Percentiles rank a stretch among this genome's conserved stretches.
Conservation (phyloP, 2,329 filamentous ascomycete genomes). For the Cytospora piceae region DNA sequence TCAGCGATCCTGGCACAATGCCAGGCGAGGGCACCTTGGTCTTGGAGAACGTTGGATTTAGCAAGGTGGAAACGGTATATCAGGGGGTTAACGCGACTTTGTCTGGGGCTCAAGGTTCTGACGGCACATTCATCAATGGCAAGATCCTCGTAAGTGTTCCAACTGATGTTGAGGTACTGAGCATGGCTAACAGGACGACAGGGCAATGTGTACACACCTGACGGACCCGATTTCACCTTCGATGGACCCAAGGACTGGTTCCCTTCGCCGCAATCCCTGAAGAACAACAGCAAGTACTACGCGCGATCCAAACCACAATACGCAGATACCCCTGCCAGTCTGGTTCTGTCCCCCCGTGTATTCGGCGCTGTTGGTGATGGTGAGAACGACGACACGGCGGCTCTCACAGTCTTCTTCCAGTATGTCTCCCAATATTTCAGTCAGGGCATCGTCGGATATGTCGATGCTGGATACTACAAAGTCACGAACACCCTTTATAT, state of each 20-base stretch:
- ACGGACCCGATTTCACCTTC: constrained; percentile 52
- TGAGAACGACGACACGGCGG: constrained; percentile 61
- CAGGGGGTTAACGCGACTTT: constrained; percentile 45
- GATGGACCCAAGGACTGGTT: constrained; percentile 48
- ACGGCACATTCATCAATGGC: constrained; percentile 17
- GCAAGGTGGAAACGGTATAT: constrained; percentile 40
- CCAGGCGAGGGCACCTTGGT: constrained; percentile 48
- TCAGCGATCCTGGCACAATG: constrained; percentile 36
- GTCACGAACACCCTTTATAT: constrained; percentile 58
- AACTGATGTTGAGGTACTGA: constrained; percentile 6
- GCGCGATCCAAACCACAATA: constrained; percentile 67
- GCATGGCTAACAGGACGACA: constrained; percentile 40
- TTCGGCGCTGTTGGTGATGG: constrained; percentile 72
- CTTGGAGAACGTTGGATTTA: constrained; percentile 53
- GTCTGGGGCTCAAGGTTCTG: background rate
- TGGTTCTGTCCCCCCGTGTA: constrained; percentile 65
- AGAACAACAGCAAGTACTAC: constrained; percentile 54
- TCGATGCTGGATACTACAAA: constrained; percentile 67
- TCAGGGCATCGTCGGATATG: constrained; percentile 58
- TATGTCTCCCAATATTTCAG: constrained; percentile 41
- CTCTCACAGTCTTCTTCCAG: constrained; percentile 39
- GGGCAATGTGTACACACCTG: constrained; percentile 67
- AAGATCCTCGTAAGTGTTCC: constrained; percentile 1
- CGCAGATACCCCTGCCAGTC: constrained; percentile 51
- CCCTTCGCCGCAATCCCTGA: constrained; percentile 58